Evolutionary conservation across 73 alveolate species (phyloP).

Genomic region (Paramecium biaurelia): DNA sequence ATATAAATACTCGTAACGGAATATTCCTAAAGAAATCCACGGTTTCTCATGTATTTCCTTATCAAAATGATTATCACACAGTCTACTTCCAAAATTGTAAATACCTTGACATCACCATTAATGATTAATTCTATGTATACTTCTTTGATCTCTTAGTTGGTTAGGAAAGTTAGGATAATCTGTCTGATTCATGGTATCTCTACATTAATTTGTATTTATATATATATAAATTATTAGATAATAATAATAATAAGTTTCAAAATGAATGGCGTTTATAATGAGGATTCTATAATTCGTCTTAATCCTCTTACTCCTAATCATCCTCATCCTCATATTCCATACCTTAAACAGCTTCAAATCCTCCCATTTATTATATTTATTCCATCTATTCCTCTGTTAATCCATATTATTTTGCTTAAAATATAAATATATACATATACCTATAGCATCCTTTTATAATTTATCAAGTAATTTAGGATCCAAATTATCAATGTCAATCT

Average conservation of each 20-base stretch:
- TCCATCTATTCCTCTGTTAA: neutral
- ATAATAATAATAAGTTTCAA: neutral
- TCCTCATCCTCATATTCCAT: conserved; percentile 22
- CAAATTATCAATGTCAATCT: neutral
- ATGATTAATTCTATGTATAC: neutral
- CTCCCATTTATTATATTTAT: neutral
- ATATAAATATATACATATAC: neutral
- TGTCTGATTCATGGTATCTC: neutral
- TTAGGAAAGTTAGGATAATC: neutral
- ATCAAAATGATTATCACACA: conserved; percentile 22
- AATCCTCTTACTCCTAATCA: neutral
- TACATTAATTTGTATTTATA: neutral
- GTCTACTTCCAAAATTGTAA: neutral
- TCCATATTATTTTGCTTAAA: neutral
- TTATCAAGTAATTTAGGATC: neutral
- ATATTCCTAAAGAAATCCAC: conserved; percentile 44
- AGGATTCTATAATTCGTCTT: neutral
- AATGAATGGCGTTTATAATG: neutral
- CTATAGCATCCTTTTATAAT: neutral
- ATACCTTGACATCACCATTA: neutral
- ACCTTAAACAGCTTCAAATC: neutral
- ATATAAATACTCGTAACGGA: neutral
- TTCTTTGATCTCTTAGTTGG: conserved; percentile 26
- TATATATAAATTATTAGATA: neutral
- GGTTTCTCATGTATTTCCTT: conserved; percentile 19